Conservation (phyloP, 768 basidiomycete species). For the Pisolithus microcarpus region DNA sequence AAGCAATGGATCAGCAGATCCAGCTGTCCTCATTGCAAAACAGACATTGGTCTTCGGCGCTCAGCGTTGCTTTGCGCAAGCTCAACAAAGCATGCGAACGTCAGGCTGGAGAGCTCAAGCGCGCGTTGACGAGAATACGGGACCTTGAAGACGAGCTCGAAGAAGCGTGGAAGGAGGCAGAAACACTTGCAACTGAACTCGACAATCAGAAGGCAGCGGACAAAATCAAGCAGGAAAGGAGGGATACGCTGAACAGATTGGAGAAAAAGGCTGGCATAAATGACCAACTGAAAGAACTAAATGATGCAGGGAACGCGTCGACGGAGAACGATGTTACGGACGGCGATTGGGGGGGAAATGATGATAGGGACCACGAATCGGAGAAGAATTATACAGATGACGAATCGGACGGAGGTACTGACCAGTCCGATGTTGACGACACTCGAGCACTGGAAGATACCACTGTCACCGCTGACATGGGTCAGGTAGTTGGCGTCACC, state of each 20-base stretch:
- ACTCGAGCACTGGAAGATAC: conserved; percentile 17
- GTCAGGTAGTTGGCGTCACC: conserved; percentile 31
- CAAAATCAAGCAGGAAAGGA: conserved; percentile 16
- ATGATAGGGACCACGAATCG: too few species aligned
- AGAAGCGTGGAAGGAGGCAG: conserved; percentile 77
- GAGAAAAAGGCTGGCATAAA: not conserved
- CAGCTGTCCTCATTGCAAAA: conserved; percentile 59
- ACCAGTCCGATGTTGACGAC: conserved; percentile 19
- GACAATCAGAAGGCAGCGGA: conserved; percentile 47
- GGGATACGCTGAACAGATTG: conserved; percentile 14
- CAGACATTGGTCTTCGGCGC: conserved; percentile 66
- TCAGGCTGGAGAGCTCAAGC: conserved; percentile 50
- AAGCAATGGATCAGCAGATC: conserved; percentile 52
- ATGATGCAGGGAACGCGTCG: too few species aligned
- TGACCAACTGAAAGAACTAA: too few species aligned
- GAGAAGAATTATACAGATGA: conserved; percentile 15
- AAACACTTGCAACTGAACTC: conserved; percentile 63
- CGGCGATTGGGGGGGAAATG: too few species aligned
- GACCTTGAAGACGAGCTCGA: conserved; percentile 64
- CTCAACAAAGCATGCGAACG: conserved; percentile 68
- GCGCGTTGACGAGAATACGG: conserved; percentile 39
- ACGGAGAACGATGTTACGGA: too few species aligned
- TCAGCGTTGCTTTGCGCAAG: conserved; percentile 73
- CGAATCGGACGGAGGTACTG: conserved; percentile 3
- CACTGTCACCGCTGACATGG: conserved; percentile 21